Evolutionary conservation across 176 grass and related monocot species (phyloP).

Genomic region (Musa beccarii): DNA sequence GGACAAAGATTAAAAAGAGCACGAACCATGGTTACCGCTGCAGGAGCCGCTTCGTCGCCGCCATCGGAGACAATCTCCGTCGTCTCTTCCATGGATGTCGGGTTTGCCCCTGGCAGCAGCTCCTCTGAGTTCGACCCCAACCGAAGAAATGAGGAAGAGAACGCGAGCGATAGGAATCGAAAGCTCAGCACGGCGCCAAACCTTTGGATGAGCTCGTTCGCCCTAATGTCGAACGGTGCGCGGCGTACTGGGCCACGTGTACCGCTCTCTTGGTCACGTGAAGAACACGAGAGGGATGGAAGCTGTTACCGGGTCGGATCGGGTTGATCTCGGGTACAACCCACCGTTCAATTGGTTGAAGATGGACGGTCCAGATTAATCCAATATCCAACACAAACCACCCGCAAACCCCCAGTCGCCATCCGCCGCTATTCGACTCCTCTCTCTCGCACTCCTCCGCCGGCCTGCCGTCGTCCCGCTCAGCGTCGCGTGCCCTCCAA

Average conservation of each 20-base stretch:
- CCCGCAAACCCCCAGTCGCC: neutral
- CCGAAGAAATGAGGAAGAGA: too few relatives aligned
- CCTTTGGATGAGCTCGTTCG: too few relatives aligned
- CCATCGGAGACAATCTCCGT: neutral
- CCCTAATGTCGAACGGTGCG: too few relatives aligned
- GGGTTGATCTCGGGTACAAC: too few relatives aligned
- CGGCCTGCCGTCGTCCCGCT: neutral
- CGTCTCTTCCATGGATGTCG: neutral
- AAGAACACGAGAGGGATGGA: too few relatives aligned
- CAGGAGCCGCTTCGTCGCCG: neutral
- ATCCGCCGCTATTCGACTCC: neutral
- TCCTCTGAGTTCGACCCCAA: neutral
- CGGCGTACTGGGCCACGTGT: too few relatives aligned
- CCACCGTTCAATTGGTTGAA: neutral
- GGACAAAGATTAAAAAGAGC: neutral
- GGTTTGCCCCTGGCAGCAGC: neutral
- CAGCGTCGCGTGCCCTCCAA: neutral
- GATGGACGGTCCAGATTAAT: neutral
- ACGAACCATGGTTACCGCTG: neutral
- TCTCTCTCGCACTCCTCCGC: neutral
- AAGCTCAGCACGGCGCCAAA: too few relatives aligned
- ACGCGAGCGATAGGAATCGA: too few relatives aligned
- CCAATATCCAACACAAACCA: neutral
- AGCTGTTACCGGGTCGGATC: too few relatives aligned
- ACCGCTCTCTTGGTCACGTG: too few relatives aligned